These are phyloP conservation scores for Fulvia fulva DNA, from an alignment of 2,329 filamentous ascomycete genomes.

Conservation along the genomic window DNA sequence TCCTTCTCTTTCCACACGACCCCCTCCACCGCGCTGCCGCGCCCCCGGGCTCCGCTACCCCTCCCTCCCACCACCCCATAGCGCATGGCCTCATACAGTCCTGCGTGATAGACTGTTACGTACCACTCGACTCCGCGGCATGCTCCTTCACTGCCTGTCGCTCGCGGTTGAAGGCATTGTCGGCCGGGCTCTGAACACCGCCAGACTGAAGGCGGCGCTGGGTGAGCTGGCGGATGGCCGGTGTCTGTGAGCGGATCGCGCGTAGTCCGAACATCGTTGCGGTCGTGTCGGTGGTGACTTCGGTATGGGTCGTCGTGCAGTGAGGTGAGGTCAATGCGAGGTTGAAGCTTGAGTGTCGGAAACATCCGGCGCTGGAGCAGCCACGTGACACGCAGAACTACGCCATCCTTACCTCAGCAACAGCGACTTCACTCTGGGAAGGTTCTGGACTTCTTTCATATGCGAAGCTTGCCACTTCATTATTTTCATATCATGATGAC, in stretches of 20 bases:
- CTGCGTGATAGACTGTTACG: no score
- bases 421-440: neutral
- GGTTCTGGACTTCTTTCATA: slow-evolving; percentile 15
- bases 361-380: neutral
- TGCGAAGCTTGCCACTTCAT: neutral
- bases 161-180: slow-evolving; percentile 94
- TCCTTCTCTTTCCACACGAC: neutral
- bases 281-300: slow-evolving; percentile 8
- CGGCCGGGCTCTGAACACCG: slow-evolving; percentile 55
- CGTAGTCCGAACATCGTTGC: slow-evolving; percentile 28
- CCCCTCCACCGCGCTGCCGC: neutral
- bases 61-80: neutral
- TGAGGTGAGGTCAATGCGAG: neutral
- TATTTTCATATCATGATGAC: neutral
- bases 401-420: neutral
- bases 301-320: neutral
- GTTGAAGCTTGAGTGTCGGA: neutral
- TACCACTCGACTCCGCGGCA: slow-evolving; percentile 77
- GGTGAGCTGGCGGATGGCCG: slow-evolving; percentile 28
- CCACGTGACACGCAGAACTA: neutral
- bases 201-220: slow-evolving; percentile 22
- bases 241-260: slow-evolving; percentile 21
- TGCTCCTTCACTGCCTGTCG: slow-evolving; percentile 86
- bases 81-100: no score
- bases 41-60: neutral